phyloP scores from a whole-genome alignment of 495 filamentous ascomycete species.

The Aspergillus sparsus region DNA sequence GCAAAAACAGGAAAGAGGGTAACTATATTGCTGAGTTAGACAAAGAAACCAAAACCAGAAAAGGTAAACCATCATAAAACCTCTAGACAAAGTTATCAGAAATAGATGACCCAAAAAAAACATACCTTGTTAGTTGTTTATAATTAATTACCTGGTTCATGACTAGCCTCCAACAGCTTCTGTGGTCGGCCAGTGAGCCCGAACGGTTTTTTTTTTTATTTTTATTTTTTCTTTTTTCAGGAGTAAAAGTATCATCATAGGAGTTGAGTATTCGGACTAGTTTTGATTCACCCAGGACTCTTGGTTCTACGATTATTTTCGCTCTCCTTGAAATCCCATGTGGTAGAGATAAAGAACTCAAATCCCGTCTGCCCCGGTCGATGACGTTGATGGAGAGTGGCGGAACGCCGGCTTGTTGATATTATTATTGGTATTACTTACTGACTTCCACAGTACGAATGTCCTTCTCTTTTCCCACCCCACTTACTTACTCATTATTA shows the following conservation, averaged over 20 bases:
- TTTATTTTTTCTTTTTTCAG: too few species aligned
- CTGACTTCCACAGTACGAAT: too few species aligned
- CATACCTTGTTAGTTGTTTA: not conserved
- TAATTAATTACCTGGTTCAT: not conserved
- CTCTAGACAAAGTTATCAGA: not conserved
- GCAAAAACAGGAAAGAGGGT: too few species aligned
- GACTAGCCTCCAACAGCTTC: not conserved
- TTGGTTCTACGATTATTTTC: not conserved
- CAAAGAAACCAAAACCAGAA: too few species aligned
- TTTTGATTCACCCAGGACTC: too few species aligned
- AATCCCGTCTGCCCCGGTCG: not conserved
- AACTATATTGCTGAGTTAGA: too few species aligned
- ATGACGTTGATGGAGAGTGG: slow-evolving; percentile 4
- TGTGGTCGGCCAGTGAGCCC: not conserved
- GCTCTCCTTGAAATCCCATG: not conserved
- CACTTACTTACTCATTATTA: not conserved
- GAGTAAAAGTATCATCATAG: too few species aligned
- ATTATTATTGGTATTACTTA: too few species aligned
- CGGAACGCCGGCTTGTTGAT: not conserved
- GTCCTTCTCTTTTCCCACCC: not conserved
- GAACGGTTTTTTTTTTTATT: not conserved
- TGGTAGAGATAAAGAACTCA: too few species aligned
- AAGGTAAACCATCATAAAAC: too few species aligned
- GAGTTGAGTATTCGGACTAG: too few species aligned
- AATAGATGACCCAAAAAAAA: not conserved